Percentiles rank a stretch among this genome's conserved stretches.
Conservation (phyloP, 768 basidiomycete genomes). For the Collybiopsis luxurians region DNA sequence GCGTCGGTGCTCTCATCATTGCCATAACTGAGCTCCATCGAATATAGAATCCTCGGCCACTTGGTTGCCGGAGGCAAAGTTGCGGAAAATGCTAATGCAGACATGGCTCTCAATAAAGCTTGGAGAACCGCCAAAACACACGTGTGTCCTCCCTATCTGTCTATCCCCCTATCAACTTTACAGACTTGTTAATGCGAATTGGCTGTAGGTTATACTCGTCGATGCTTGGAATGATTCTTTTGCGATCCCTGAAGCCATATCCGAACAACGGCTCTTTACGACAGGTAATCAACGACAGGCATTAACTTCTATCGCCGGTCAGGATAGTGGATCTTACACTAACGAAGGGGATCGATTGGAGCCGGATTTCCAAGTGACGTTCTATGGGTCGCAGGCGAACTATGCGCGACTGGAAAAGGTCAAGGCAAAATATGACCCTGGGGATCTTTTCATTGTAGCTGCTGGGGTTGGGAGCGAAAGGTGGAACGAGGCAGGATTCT, state of each 20-base stretch:
- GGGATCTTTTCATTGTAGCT: slow-evolving; percentile 29
- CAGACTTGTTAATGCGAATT: too few species aligned
- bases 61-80: slow-evolving; percentile 20
- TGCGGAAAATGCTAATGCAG: slow-evolving; percentile 28
- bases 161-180: too few species aligned
- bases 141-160: too few species aligned
- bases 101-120: slow-evolving; percentile 28
- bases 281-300: slow-evolving; percentile 21
- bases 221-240: slow-evolving; percentile 16
- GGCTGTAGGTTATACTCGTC: slow-evolving; percentile 16
- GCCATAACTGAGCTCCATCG: too few species aligned
- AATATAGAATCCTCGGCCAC: background rate
- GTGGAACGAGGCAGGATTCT: slow-evolving; percentile 27
- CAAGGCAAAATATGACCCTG: slow-evolving; percentile 29
- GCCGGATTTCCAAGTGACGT: slow-evolving; percentile 26
- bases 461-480: slow-evolving; percentile 30
- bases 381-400: slow-evolving; percentile 28
- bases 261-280: slow-evolving; percentile 20
- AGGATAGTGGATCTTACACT: slow-evolving; percentile 28
- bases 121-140: slow-evolving; percentile 37
- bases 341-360: slow-evolving; percentile 33
- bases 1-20: background rate
- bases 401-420: slow-evolving; percentile 26
- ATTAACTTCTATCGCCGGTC: slow-evolving; percentile 18
- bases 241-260: slow-evolving; percentile 14